Conservation (phyloP, 2,329 filamentous ascomycete species). For the Fusarium nurragi region DNA sequence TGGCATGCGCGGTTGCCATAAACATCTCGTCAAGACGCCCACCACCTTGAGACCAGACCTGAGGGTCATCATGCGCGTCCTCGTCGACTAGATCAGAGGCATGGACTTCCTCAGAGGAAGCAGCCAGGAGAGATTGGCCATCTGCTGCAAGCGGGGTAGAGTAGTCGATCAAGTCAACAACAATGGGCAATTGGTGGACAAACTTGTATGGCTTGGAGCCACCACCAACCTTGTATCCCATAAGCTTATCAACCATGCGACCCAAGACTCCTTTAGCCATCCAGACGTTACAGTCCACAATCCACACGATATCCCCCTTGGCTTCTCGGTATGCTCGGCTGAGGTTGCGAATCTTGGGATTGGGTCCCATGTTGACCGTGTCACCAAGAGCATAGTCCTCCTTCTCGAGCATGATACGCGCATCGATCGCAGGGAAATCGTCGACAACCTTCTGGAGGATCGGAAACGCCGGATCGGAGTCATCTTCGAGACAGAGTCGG, state of each 20-base stretch:
- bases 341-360: constrained; percentile 98
- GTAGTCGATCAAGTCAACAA: constrained; percentile 72
- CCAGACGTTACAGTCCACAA: constrained; percentile 98
- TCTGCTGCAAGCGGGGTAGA: constrained; percentile 29
- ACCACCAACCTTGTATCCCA: constrained; percentile 67
- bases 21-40: constrained; percentile 94
- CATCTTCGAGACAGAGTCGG: constrained; percentile 81
- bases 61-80: constrained; percentile 38
- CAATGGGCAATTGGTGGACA: constrained; percentile 91
- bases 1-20: constrained; percentile 91
- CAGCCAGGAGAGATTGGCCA: constrained; percentile 47
- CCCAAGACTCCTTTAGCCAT: constrained; percentile 80
- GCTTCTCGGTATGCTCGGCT: constrained; percentile 92
- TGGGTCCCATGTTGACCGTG: constrained; percentile 79
- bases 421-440: constrained; percentile 78
- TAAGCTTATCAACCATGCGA: constrained; percentile 88
- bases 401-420: constrained; percentile 79
- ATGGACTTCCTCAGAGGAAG: constrained; percentile 44
- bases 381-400: constrained; percentile 75
- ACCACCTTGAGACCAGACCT: constrained; percentile 64
- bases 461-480: constrained; percentile 78
- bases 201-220: constrained; percentile 78
- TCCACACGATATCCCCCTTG: constrained; percentile 88
- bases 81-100: constrained; percentile 35
- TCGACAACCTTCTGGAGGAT: constrained; percentile 75